Conservation (phyloP, 306 rosid species). For the Carpinus fangiana region DNA sequence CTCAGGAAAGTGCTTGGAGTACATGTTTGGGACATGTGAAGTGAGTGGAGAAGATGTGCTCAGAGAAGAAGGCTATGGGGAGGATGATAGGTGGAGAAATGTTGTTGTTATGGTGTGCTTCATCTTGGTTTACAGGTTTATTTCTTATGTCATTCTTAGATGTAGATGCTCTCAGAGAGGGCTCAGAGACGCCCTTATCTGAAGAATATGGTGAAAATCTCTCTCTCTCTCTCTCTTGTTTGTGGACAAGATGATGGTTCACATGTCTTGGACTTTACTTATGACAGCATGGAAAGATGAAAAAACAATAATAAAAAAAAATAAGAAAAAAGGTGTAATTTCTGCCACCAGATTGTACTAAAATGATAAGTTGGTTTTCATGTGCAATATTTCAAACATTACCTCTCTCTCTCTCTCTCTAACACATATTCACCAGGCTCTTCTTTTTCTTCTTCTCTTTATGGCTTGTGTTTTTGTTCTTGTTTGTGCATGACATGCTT, state of each 20-base stretch:
- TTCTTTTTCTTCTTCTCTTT: background rate
- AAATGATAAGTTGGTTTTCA: conserved; percentile 34
- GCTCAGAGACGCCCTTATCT: conserved; percentile 41
- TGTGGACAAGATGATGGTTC: conserved; percentile 25
- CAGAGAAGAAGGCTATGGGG: conserved; percentile 80
- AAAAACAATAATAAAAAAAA: conserved; percentile 29
- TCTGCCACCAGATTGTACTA: conserved; percentile 45
- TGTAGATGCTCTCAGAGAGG: conserved; percentile 67
- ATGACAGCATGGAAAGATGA: conserved; percentile 39
- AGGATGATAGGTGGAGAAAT: conserved; percentile 76
- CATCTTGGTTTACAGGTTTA: conserved; percentile 84
- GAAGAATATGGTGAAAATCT: conserved; percentile 23
- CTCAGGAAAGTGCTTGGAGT: conserved; percentile 78
- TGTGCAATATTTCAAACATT: conserved; percentile 30
- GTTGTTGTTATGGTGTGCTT: conserved; percentile 75
- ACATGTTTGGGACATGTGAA: conserved; percentile 66
- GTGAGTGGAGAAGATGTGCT: conserved; percentile 69
- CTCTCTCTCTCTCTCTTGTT: conserved; percentile 4
- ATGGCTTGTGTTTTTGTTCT: background rate
- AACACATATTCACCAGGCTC: background rate
- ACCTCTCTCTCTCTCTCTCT: background rate
- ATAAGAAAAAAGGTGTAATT: conserved; percentile 33
- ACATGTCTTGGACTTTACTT: conserved; percentile 55
- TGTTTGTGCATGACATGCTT: background rate
- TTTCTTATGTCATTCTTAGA: conserved; percentile 84